A percentile compares a stretch with the other conserved stretches of the same genome.
Evolutionary conservation across 2,329 filamentous ascomycete genomes (phyloP).

Genomic region (Ascochyta pisi): DNA sequence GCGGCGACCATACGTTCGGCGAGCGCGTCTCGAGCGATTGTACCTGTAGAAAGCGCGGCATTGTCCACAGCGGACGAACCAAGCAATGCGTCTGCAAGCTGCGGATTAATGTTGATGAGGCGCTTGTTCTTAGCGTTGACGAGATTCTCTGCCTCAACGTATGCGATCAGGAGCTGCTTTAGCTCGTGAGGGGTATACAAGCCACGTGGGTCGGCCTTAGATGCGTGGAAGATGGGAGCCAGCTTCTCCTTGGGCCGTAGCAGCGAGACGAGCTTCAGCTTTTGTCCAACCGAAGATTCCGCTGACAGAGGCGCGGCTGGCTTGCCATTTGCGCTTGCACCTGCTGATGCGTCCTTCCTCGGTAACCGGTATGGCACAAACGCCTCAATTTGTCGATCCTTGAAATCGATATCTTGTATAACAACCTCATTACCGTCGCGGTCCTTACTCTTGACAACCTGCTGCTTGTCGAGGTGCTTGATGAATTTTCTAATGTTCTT

Average conservation of each 20-base stretch:
- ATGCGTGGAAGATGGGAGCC: conserved; percentile 61
- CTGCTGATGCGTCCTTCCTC: conserved; percentile 57
- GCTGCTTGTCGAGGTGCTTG: conserved; percentile 69
- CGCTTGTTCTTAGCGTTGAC: conserved; percentile 66
- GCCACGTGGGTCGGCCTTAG: conserved; percentile 58
- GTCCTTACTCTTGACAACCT: conserved; percentile 70
- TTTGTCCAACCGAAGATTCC: conserved; percentile 55
- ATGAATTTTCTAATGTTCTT: conserved; percentile 75
- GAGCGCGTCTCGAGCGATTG: conserved; percentile 66
- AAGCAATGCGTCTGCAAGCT: conserved; percentile 68
- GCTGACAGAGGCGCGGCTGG: conserved; percentile 50
- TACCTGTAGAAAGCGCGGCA: conserved; percentile 63
- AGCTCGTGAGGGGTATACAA: conserved; percentile 68
- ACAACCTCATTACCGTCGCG: conserved; percentile 69
- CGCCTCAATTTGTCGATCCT: conserved; percentile 58
- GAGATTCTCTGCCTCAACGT: conserved; percentile 65
- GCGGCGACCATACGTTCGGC: conserved; percentile 65
- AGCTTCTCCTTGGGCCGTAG: conserved; percentile 66
- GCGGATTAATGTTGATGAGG: conserved; percentile 67
- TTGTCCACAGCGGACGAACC: conserved; percentile 61
- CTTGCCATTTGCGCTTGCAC: conserved; percentile 47
- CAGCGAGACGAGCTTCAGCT: conserved; percentile 59
- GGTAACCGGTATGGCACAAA: conserved; percentile 70
- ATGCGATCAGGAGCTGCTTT: conserved; percentile 62
- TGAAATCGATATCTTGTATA: conserved; percentile 70